phyloP scores from a whole-genome alignment of 208 protist species.

The Trypanosoma platydactyli region DNA sequence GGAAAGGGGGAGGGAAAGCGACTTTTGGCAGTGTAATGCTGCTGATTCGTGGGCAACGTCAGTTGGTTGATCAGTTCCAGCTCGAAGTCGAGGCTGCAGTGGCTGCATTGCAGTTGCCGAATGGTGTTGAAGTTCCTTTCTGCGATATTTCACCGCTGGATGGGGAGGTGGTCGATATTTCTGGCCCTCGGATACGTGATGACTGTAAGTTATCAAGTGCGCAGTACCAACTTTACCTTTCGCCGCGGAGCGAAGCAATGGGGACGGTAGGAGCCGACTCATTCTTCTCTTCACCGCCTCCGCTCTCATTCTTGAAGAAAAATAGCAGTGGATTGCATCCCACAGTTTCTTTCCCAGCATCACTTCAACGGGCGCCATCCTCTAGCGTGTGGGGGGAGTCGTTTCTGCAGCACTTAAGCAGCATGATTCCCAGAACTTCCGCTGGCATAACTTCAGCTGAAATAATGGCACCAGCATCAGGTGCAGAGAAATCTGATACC shows the following conservation, averaged over 20 bases:
- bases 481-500: too few species aligned
- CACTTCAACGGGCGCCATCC: background rate
- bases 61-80: slow-evolving; percentile 9
- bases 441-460: too few species aligned
- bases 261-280: background rate
- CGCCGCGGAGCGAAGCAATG: background rate
- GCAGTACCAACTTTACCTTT: background rate
- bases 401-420: background rate
- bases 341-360: background rate
- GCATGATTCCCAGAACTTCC: background rate
- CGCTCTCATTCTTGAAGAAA: background rate
- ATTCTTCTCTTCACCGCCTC: too few species aligned
- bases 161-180: too few species aligned
- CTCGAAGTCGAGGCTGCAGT: slow-evolving; percentile 9
- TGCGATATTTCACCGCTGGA: background rate
- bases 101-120: background rate
- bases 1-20: background rate
- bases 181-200: background rate
- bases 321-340: background rate
- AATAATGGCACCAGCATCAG: too few species aligned
- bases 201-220: background rate
- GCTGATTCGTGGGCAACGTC: slow-evolving; percentile 2
- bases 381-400: slow-evolving; percentile 3
- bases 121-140: background rate
- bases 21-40: background rate